Base-by-base conservation (phyloP, 1,139 yeast genomes). In the Geotrichum europaeum region DNA sequence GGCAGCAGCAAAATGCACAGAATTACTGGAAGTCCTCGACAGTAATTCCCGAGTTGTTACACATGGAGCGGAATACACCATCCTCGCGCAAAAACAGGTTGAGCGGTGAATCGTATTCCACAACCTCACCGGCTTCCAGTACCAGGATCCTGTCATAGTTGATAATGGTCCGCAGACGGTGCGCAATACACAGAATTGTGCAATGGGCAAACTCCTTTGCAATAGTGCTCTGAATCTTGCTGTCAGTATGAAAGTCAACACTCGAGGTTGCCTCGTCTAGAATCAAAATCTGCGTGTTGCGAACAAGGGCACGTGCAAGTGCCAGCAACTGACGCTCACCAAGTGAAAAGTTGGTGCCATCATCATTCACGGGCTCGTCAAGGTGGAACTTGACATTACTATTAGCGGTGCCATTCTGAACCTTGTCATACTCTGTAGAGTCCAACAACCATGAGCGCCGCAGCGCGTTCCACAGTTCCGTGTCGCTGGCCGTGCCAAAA, bases 261-360 rank as follows among this genome's bases (percentile, higher is more conserved):
- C 88, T 84, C 0, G 95, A 87, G 0, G 96, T 88, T 18, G 96
- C 95, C 72, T 88, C 96, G 71, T 88, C 96, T 62, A 88, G 73
- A 63, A 88, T 84, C 65, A 88, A 75, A 61, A 88, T 83, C 69
- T 81, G 83, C 5, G 89, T 78, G 56, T 82, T 79, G 64, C 89
- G 80, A n/a, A 87, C 89, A 64, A 88, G 76, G 0, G 96, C 92
- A 66, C 95, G 80, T 0, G 94, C 89, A 65, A 88, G 79, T 1
- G 94, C 87, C 60, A 88, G 74, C 65, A 88, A 74, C 72, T 88
- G 96, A 59, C 89, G 80, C 72, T 88, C 94, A 55, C 96, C 96
- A 34, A 87, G 77, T 3, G 92, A 86, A 70, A 85, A 86, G 70
- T 88, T 88, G 22, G 79, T 65, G 47, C 96, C 96, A 40, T 86